phyloP scores from a whole-genome alignment of 176 grass and related monocot species.

The Musa acuminata region DNA sequence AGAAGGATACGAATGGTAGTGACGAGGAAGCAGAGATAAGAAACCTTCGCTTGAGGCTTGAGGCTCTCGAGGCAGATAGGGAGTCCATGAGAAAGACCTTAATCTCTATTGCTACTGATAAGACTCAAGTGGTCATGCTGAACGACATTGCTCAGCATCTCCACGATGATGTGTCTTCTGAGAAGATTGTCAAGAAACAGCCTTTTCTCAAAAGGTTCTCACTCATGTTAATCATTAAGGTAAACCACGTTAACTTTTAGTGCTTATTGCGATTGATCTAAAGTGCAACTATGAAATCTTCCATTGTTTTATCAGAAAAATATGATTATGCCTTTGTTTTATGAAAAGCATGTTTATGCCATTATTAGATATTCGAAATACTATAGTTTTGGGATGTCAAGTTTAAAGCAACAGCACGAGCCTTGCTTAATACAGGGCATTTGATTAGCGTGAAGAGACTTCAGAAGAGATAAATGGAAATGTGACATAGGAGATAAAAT shows the following conservation, averaged over 20 bases:
- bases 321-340: not conserved
- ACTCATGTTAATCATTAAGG: constrained; percentile 44
- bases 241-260: constrained; percentile 7
- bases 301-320: not conserved
- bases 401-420: not conserved
- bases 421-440: not conserved
- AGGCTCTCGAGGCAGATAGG: constrained; percentile 50
- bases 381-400: not conserved
- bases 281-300: not conserved
- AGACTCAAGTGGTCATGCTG: constrained; percentile 44
- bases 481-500: not conserved
- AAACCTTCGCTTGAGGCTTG: constrained; percentile 53
- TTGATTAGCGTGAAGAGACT: not conserved
- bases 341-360: not conserved
- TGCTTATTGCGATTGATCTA: not conserved
- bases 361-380: not conserved
- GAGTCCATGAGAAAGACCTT: constrained; percentile 65
- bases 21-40: constrained; percentile 44
- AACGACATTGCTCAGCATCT: constrained; percentile 59
- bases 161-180: constrained; percentile 21
- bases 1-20: constrained; percentile 18
- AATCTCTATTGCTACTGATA: constrained; percentile 56
- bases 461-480: not conserved
- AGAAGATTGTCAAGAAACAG: constrained; percentile 36
- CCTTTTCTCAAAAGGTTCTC: constrained; percentile 41